Percentiles rank a stretch among this genome's conserved stretches.
These are phyloP conservation scores for Ambrosia artemisiifolia DNA, from an alignment of 129 eudicot species.

Conservation along the genomic window DNA sequence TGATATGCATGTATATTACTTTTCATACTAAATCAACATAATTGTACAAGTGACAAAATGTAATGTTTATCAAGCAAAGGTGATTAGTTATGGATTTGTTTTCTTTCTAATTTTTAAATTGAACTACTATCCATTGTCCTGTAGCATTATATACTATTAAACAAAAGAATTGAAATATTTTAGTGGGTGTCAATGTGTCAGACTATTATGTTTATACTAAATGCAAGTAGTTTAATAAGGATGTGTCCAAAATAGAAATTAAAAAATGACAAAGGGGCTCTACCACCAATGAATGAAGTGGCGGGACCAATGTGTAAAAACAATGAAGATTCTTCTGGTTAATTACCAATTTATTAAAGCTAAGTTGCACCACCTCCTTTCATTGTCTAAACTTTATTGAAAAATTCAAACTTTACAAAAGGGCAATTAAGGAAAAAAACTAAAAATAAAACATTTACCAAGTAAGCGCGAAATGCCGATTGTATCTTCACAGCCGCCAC, in stretches of 20 bases:
- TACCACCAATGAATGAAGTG: constrained; percentile 35
- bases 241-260: constrained; percentile 28
- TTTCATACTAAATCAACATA: background rate
- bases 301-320: constrained; percentile 29
- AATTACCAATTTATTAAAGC: background rate
- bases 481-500: constrained; percentile 83
- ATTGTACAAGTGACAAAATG: background rate
- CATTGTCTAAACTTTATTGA: background rate
- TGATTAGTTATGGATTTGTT: background rate
- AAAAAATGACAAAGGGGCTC: constrained; percentile 17
- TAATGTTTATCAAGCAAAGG: background rate
- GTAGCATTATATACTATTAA: background rate
- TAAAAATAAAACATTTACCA: constrained; percentile 43
- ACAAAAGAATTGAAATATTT: background rate
- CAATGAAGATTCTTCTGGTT: constrained; percentile 18
- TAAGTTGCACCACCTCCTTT: constrained; percentile 4
- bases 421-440: constrained; percentile 5
- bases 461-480: constrained; percentile 85
- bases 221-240: constrained; percentile 3
- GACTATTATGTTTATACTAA: background rate
- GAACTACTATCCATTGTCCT: background rate
- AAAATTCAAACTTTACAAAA: background rate
- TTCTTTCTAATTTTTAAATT: background rate
- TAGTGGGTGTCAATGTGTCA: background rate
- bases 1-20: too few species aligned